Conservation (phyloP, 225 moss, liverwort and hornwort genomes). For the Ulota crispa region DNA sequence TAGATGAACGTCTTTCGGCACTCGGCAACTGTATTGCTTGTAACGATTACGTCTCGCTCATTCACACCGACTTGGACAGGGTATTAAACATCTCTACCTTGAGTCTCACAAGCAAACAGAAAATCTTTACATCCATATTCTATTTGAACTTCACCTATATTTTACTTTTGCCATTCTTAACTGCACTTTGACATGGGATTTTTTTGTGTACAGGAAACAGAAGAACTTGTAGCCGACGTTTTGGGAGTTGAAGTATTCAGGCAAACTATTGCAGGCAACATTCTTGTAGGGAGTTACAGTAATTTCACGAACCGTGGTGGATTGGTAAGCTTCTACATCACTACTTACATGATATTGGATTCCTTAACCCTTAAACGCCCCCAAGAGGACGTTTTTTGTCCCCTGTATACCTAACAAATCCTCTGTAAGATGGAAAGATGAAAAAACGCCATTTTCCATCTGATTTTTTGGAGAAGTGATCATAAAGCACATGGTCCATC, state of each 20-base stretch:
- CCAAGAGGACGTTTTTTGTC: too few relatives aligned
- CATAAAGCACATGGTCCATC: too few relatives aligned
- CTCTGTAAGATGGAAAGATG: too few relatives aligned
- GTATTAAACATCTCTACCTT: conserved; percentile 17
- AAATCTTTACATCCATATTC: not conserved
- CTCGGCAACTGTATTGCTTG: conserved; percentile 92
- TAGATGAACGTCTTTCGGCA: conserved; percentile 90
- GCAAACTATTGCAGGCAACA: conserved; percentile 95
- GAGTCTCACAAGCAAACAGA: too few relatives aligned
- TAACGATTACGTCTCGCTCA: conserved; percentile 95
- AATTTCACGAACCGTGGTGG: conserved; percentile 92
- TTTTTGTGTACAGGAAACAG: conserved; percentile 70
- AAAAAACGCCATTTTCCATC: too few relatives aligned
- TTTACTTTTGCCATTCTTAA: not conserved
- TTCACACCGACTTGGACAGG: conserved; percentile 94
- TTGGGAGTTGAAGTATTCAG: conserved; percentile 98
- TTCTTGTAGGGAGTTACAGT: conserved; percentile 95
- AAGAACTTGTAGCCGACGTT: conserved; percentile 89
- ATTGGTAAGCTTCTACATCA: conserved; percentile 48
- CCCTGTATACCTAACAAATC: too few relatives aligned
- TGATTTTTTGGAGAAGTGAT: too few relatives aligned
- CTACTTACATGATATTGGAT: not conserved
- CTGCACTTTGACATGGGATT: not conserved
- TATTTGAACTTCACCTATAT: not conserved
- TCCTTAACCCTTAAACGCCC: not conserved